Evolutionary conservation across 2,329 filamentous ascomycete genomes (phyloP).

Genomic region (Aspergillus hortae): DNA sequence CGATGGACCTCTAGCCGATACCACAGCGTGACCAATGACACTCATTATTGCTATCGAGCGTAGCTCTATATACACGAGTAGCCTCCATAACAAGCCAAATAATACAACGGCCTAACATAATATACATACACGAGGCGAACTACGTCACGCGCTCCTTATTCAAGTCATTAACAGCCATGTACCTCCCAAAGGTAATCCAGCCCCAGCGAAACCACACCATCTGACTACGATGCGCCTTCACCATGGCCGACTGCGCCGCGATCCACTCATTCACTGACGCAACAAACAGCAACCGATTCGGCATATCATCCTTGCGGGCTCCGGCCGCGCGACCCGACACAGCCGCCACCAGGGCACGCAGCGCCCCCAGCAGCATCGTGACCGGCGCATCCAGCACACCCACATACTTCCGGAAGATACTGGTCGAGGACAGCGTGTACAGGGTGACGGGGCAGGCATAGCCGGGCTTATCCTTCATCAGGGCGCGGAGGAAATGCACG

Average conservation of each 20-base stretch:
- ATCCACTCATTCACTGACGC: slow-evolving; percentile 63
- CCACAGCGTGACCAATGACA: background rate
- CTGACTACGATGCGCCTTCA: slow-evolving; percentile 82
- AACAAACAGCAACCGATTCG: slow-evolving; percentile 64
- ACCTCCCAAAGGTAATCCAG: slow-evolving; percentile 86
- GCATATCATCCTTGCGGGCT: slow-evolving; percentile 49
- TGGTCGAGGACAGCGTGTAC: slow-evolving; percentile 76
- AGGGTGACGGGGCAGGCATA: slow-evolving; percentile 73
- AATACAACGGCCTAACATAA: background rate
- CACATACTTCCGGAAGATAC: slow-evolving; percentile 74
- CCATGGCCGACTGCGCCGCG: slow-evolving; percentile 81
- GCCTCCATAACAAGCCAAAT: no score
- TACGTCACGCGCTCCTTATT: slow-evolving; percentile 51
- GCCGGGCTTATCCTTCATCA: slow-evolving; percentile 62
- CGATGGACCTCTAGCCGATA: background rate
- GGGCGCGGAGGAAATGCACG: slow-evolving; percentile 62
- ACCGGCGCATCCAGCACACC: slow-evolving; percentile 71
- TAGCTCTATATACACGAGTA: background rate
- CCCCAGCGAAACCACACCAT: slow-evolving; percentile 99
- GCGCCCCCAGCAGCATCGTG: slow-evolving; percentile 60
- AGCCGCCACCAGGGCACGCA: slow-evolving; percentile 30
- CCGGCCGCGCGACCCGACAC: slow-evolving; percentile 19
- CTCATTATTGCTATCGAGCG: background rate
- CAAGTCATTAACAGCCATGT: slow-evolving; percentile 95
- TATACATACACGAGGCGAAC: background rate